These are phyloP conservation scores for Picochlorum sp. DNA, from an alignment of 139 green algal genomes.

Conservation along the genomic window DNA sequence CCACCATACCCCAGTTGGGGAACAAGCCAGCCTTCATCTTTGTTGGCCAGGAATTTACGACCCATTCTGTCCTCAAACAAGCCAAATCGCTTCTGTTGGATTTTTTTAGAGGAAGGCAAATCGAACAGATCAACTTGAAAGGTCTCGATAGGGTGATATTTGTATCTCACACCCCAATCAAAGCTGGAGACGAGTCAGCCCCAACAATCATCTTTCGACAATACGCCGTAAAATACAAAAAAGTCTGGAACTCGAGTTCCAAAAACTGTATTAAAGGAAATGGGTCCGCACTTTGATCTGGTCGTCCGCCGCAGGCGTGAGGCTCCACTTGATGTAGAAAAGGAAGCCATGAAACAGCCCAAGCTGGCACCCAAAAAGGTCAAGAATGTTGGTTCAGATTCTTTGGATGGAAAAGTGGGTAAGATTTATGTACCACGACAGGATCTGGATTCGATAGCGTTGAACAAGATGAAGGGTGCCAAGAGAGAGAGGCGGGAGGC, in stretches of 20 bases:
- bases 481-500: conserved; percentile 56
- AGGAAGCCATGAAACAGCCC: conserved; percentile 68
- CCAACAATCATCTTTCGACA: conserved; percentile 58
- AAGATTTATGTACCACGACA: conserved; percentile 91
- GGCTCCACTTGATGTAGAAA: conserved; percentile 59
- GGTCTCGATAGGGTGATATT: conserved; percentile 71
- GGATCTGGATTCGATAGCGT: conserved; percentile 61
- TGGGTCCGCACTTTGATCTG: conserved; percentile 72
- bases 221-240: conserved; percentile 66
- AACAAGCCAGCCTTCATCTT: conserved; percentile 78
- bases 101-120: conserved; percentile 69
- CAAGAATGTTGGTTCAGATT: conserved; percentile 77
- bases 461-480: conserved; percentile 76
- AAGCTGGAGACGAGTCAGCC: neutral
- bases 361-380: conserved; percentile 72
- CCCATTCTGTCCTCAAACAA: conserved; percentile 44
- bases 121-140: conserved; percentile 69
- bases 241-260: conserved; percentile 62
- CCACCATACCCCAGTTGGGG: conserved; percentile 31
- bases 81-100: conserved; percentile 77
- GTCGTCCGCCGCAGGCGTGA: conserved; percentile 49
- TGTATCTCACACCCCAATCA: conserved; percentile 17
- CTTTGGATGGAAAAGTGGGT: conserved; percentile 75
- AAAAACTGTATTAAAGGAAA: conserved; percentile 68
- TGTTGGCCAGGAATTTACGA: conserved; percentile 77